Evolutionary conservation across 2,329 filamentous ascomycete genomes (phyloP), one percentile per base, ranked within the genome.

Genomic region (Botryotinia calthae): DNA sequence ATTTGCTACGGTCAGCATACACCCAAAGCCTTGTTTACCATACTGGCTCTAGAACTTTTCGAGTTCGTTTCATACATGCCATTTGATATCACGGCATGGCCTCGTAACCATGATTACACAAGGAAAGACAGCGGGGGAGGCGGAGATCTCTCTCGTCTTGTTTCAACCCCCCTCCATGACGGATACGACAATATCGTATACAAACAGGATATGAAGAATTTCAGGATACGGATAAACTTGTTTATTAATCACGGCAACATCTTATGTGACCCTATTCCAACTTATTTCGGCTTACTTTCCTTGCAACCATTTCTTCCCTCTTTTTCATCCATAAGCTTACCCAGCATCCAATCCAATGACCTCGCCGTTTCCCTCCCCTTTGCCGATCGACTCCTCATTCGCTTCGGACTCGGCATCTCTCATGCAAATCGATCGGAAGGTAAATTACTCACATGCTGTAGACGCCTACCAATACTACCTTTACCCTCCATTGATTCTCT

Each of bases 381-480:
- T 28, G 25, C 46, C 46, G 22, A 9, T 25, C 14, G 4, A 48
- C 44, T 31, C 31, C n/a, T 14, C n/a, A 54, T 54, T 67, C 64
- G 64, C 46, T 54, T 67, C 64, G 20, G 9, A 42, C 48, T 42
- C 48, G n/a, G 48, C 63, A 65, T n/a, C 37, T 44, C 18, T 28
- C 14, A 42, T 28, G 37, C 16, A 56, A 42, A 68, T 37, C 65
- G 48, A 42, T 56, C 48, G 48, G 48, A 56, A 68, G 18, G 54
- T 68, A 31, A 56, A 56, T 68, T 44, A 56, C 65, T 68, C 65
- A 68, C 48, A 56, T 56, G 37, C 48, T 68, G 25, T 68, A 42
- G 10, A 25, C 37, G 34, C 48, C 65, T 42, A 28, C 22, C 65
- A 56, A 68, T 68, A 44, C 65, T 9, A 68, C 48, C 37, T 44